Conservation (phyloP, 164 flowering plant species). For the Vitis cinerea region DNA sequence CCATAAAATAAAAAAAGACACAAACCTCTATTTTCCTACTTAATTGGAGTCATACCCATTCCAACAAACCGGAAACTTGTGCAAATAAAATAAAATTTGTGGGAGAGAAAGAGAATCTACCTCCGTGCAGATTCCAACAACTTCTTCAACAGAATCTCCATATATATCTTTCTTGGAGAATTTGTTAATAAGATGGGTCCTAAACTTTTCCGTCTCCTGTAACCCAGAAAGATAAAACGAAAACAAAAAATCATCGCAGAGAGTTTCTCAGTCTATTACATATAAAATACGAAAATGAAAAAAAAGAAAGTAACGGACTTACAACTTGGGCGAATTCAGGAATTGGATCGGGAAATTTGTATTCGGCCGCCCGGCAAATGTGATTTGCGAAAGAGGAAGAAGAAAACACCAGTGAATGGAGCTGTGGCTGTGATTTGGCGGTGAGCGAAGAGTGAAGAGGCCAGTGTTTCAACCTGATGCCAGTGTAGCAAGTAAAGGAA, state of each 20-base stretch:
- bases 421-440: background rate
- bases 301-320: conserved; percentile 5
- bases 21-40: too few relatives aligned
- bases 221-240: conserved; percentile 1
- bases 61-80: too few relatives aligned
- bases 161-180: conserved; percentile 52
- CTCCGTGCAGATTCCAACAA: conserved; percentile 60
- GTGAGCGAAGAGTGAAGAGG: background rate
- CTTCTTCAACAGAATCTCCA: conserved; percentile 52
- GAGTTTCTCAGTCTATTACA: too few relatives aligned
- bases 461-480: background rate
- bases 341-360: conserved; percentile 92
- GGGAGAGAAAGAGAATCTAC: conserved; percentile 14
- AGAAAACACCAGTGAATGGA: background rate
- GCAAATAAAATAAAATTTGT: background rate
- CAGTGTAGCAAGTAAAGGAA: background rate
- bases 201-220: conserved; percentile 67
- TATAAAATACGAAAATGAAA: background rate
- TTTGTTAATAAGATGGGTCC: conserved; percentile 38
- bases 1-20: too few relatives aligned
- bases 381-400: conserved; percentile 15
- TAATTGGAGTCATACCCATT: too few relatives aligned
- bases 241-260: too few relatives aligned
- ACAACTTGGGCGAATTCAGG: conserved; percentile 88
- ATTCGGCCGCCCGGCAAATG: conserved; percentile 71